Percentiles rank a stretch among this genome's conserved stretches.
Conservation (phyloP, 1,284 basidiomycete species). For the Marasmius fiardii region DNA sequence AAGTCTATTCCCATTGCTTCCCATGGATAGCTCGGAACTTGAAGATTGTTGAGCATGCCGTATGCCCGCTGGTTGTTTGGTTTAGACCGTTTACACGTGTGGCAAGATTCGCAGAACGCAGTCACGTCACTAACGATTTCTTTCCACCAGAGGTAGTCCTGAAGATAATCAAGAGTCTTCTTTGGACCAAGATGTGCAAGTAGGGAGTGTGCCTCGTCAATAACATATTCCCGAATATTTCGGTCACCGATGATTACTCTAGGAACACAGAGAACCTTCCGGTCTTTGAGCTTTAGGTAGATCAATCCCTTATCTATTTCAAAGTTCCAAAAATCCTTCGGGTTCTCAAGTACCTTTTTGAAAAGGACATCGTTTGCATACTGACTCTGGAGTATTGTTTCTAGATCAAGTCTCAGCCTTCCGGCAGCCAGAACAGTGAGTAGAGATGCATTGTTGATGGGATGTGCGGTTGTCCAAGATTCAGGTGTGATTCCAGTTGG, state of each 20-base stretch:
- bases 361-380: slow-evolving; percentile 13
- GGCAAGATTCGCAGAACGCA: slow-evolving; percentile 23
- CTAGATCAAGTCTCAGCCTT: neutral
- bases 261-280: slow-evolving; percentile 16
- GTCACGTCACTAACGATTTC: slow-evolving; percentile 20
- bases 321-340: slow-evolving; percentile 16
- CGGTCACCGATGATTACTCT: slow-evolving; percentile 12
- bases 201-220: slow-evolving; percentile 25
- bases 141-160: slow-evolving; percentile 28
- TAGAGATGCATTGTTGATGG: neutral
- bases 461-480: neutral
- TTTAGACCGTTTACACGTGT: slow-evolving; percentile 23
- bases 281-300: slow-evolving; percentile 12
- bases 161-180: slow-evolving; percentile 25
- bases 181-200: slow-evolving; percentile 25
- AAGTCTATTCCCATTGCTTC: slow-evolving; percentile 33
- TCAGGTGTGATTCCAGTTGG: neutral
- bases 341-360: slow-evolving; percentile 9
- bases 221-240: slow-evolving; percentile 21
- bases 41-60: slow-evolving; percentile 22
- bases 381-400: neutral
- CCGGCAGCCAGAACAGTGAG: neutral
- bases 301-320: slow-evolving; percentile 15
- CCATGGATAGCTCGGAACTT: slow-evolving; percentile 23
- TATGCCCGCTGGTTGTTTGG: slow-evolving; percentile 20